These are phyloP conservation scores for Saturnispora ahearnii DNA, from an alignment of 805 yeast genomes.

Conservation along the genomic window DNA sequence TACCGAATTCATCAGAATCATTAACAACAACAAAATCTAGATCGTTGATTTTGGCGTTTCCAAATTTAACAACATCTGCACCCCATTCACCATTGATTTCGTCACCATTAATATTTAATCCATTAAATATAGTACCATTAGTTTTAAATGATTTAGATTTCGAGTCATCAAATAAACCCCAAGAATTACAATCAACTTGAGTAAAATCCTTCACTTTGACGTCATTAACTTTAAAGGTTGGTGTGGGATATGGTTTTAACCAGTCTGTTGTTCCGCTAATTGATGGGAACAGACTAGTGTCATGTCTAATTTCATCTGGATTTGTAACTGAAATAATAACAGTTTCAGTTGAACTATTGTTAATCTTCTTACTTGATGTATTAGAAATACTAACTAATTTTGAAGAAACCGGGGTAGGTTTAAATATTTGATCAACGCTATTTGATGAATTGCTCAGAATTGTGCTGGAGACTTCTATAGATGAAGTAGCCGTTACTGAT, in stretches of 20 bases:
- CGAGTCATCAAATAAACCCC: conserved; percentile 35
- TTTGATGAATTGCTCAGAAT: too few relatives aligned
- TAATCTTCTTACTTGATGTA: too few relatives aligned
- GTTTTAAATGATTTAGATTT: conserved; percentile 28
- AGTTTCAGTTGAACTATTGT: not conserved
- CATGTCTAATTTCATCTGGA: not conserved
- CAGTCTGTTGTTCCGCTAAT: conserved; percentile 4
- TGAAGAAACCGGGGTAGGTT: too few relatives aligned
- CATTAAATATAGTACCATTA: conserved; percentile 29
- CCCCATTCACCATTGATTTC: conserved; percentile 42
- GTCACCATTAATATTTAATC: conserved; percentile 35
- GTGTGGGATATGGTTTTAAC: conserved; percentile 9
- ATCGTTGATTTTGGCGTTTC: conserved; percentile 35
- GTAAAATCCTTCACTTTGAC: conserved; percentile 9
- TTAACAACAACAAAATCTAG: conserved; percentile 65
- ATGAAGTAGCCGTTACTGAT: too few relatives aligned
- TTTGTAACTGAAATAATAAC: not conserved
- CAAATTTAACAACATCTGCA: conserved; percentile 44
- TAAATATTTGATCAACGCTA: too few relatives aligned
- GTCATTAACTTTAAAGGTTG: conserved; percentile 7
- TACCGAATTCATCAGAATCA: conserved; percentile 47
- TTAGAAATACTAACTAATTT: too few relatives aligned
- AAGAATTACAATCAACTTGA: conserved; percentile 26
- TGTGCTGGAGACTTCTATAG: too few relatives aligned
- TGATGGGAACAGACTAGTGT: conserved; percentile 9